These are phyloP conservation scores for Trametes cingulata DNA, from an alignment of 768 basidiomycete species.

Conservation along the genomic window DNA sequence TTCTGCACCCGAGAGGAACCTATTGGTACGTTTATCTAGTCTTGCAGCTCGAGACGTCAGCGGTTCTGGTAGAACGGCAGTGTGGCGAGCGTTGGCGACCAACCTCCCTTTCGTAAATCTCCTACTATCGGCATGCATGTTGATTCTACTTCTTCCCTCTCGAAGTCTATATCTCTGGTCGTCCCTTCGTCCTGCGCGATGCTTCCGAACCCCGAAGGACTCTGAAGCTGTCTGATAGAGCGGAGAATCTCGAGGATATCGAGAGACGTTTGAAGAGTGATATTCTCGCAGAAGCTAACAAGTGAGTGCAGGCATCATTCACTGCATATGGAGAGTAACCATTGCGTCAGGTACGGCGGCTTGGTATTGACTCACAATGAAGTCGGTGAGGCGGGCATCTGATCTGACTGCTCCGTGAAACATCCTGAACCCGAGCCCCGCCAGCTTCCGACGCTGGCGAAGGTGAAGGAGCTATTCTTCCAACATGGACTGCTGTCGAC, in stretches of 20 bases:
- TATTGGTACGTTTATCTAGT: constrained; percentile 56
- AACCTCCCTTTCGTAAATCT: background rate
- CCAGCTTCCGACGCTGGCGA: constrained; percentile 47
- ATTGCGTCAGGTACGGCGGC: constrained; percentile 70
- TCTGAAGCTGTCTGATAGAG: constrained; percentile 84
- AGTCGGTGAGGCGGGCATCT: constrained; percentile 51
- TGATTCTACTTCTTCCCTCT: background rate
- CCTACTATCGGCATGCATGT: background rate
- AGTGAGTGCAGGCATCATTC: constrained; percentile 42
- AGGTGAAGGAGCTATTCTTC: constrained; percentile 80
- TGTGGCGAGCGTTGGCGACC: background rate
- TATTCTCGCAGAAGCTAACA: constrained; percentile 80
- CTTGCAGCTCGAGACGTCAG: background rate
- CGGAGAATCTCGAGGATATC: constrained; percentile 92
- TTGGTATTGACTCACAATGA: constrained; percentile 94
- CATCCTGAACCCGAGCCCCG: no score
- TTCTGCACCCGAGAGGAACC: constrained; percentile 98
- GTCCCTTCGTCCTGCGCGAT: constrained; percentile 92
- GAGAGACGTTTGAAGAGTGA: constrained; percentile 88
- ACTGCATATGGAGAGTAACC: constrained; percentile 1
- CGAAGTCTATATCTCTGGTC: constrained; percentile 82
- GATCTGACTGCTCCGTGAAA: background rate
- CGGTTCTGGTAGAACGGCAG: background rate
- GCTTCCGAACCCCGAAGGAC: constrained; percentile 79
- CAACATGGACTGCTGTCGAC: constrained; percentile 94